Evolutionary conservation across 2,329 filamentous ascomycete genomes (phyloP), one percentile per base, ranked within the genome.

Genomic region (Sporothrix curviconia): DNA sequence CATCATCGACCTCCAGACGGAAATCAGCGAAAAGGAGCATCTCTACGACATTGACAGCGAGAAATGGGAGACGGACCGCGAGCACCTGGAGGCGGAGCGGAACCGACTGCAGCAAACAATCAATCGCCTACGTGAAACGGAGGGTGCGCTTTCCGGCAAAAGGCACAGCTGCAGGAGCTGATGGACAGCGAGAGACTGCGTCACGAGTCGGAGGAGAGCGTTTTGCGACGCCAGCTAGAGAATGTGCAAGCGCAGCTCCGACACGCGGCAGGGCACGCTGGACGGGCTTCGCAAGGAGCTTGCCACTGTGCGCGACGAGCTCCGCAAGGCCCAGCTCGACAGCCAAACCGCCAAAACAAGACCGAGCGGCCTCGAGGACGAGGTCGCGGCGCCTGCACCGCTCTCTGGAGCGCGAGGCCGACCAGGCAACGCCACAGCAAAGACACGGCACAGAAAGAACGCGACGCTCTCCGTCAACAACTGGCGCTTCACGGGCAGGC

Each of bases 351-450:
- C 89, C 59, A 75, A 76, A 50, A 85, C 62, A 89, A 84, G 67
- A 75, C 85, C 2, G 81, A 87, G 58, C 78, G 79, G 7, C n/a
- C 69, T 92, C 19, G 86, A 92, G 66, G 87, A 91, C 62, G 88
- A 91, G 67, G 77, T 90, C n/a, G 84, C 89, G 55, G 81, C 89
- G n/a, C 28, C 72, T 92, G 14, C 86, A 90, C 67, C 76, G 78
- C 22, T 81, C 78, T 37, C 70, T 86, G 43, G 84, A 88, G 51
- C 80, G 86, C 59, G 85, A 87, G 67, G 79, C 79, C 43, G 81
- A 86, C 62, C 79, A 81, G 59, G 78, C 79, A n/a, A 6, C 80
- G 74, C 15, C 70, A 75, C 39, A 76, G 78, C 44, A 66, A 79
- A 9, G 66, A 71, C 52, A 70, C 71, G 44, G 71, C 75, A 14